phyloP scores from a whole-genome alignment of 2,329 filamentous ascomycete genomes.

The Neonectria sp. region DNA sequence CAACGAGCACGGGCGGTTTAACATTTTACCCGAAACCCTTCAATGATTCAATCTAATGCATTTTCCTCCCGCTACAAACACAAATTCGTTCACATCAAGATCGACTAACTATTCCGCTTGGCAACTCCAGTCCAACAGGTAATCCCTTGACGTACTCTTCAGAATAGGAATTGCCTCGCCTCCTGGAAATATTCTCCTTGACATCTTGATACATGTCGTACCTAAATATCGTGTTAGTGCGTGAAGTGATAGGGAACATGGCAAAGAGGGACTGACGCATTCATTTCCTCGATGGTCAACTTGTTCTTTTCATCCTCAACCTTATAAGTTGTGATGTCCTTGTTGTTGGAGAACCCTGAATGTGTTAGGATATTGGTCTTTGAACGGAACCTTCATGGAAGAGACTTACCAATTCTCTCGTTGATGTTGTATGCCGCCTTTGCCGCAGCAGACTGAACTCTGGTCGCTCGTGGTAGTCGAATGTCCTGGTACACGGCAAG shows the following conservation, averaged over 20 bases:
- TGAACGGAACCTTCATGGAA: rapidly evolving
- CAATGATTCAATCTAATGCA: neutral
- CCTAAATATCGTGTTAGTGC: conserved; percentile 44
- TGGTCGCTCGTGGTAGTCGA: conserved; percentile 67
- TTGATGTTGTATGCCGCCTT: conserved; percentile 74
- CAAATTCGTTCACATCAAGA: conserved; percentile 16
- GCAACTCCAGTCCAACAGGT: conserved; percentile 25
- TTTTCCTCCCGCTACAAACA: conserved; percentile 6
- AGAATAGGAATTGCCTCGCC: conserved; percentile 17
- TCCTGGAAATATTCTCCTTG: conserved; percentile 61
- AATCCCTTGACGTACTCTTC: conserved; percentile 22
- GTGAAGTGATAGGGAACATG: rapidly evolving
- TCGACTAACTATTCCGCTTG: conserved; percentile 21
- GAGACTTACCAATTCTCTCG: conserved; percentile 68
- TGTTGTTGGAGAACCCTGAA: conserved; percentile 74
- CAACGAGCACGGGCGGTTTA: neutral
- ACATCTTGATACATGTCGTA: conserved; percentile 74
- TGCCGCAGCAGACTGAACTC: conserved; percentile 70
- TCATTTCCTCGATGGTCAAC: conserved; percentile 80
- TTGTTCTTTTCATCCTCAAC: conserved; percentile 74
- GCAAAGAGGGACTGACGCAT: conserved; percentile 63
- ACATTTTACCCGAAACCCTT: neutral
- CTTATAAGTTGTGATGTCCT: conserved; percentile 68
- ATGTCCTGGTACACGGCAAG: conserved; percentile 68
- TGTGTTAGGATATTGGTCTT: neutral